Evolutionary conservation across 768 basidiomycete genomes (phyloP), one percentile per base, ranked within the genome.

Genomic region (Multifurca ochricompacta): DNA sequence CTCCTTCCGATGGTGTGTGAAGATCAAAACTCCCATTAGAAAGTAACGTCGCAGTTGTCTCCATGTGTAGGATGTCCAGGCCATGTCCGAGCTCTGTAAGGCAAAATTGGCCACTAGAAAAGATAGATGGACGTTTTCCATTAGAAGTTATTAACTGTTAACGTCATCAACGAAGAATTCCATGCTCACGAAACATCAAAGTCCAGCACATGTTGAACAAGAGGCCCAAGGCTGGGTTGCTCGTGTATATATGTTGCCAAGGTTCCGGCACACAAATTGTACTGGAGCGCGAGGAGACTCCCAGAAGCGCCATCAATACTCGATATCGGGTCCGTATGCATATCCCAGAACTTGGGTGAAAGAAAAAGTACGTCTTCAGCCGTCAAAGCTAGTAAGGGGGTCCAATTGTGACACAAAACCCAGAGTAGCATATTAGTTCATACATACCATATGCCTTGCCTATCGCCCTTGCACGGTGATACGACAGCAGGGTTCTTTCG

Each of bases 1-100:
- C 73, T 8, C 59, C 32, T 4, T 58, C 54, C 13, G 50, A 52
- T 2, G 74, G 74, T 0, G 73, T 73, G 55, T 73, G 59, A 13
- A 77, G 62, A 23, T 64, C 59, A 49, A 75, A 74, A 6, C 62
- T 63, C 0, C 75, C 76, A n/a, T 63, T 59, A 1, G 67, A 64
- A 1, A 73, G 64, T 23, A 69, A 63, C 0, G 71, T 74, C 4
- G 74, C 74, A 0, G 68, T 71, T 0, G 77, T 77, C 59, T 77
- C 74, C 13, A 76, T 45, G 60, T 74, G 69, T 16, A 65, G 47
- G 14, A 66, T 70, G 49, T 77, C 74, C 3, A 77, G 64, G n/a
- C 76, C 77, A 46, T 76, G 77, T 0, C 71, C 74, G 7, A 75
- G 53, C 59, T 77, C 77, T 1, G 76, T 76, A 36, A 78, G 59